phyloP scores from a whole-genome alignment of 768 basidiomycete species.

The Leccinum longicurvipes region DNA sequence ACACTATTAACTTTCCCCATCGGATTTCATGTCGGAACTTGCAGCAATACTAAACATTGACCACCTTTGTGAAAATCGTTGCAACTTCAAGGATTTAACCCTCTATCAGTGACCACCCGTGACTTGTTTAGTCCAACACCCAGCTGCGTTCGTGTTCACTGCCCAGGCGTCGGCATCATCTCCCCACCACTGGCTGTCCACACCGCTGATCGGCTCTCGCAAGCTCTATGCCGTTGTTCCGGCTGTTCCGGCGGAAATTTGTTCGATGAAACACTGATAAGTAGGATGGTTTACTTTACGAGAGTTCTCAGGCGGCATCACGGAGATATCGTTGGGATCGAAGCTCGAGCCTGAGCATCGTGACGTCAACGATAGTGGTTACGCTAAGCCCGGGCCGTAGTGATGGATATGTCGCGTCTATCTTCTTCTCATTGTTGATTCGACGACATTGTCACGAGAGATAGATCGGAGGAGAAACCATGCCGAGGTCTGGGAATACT shows the following conservation, averaged over 20 bases:
- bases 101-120: too few species aligned
- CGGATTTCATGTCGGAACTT: conserved; percentile 7
- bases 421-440: not conserved
- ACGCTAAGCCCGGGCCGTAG: not conserved
- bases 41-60: not conserved
- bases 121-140: conserved; percentile 4
- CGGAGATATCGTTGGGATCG: too few species aligned
- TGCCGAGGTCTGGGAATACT: too few species aligned
- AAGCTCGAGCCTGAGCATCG: too few species aligned
- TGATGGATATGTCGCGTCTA: not conserved
- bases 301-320: too few species aligned
- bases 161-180: too few species aligned
- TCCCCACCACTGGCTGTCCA: not conserved
- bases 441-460: not conserved
- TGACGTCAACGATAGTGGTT: not conserved
- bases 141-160: conserved; percentile 11
- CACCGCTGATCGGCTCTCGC: conserved; percentile 4
- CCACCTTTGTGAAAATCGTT: conserved; percentile 14
- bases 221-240: conserved; percentile 8
- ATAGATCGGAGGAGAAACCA: not conserved
- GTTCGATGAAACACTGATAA: conserved; percentile 18
- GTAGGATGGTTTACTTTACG: not conserved
- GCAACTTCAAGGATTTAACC: not conserved
- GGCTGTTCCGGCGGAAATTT: conserved; percentile 18
- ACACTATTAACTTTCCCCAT: not conserved